A percentile compares a stretch with the other conserved stretches of the same genome.
These are phyloP conservation scores for Microstroma glucosiphilum DNA, from an alignment of 1,284 basidiomycete species.

Conservation along the genomic window DNA sequence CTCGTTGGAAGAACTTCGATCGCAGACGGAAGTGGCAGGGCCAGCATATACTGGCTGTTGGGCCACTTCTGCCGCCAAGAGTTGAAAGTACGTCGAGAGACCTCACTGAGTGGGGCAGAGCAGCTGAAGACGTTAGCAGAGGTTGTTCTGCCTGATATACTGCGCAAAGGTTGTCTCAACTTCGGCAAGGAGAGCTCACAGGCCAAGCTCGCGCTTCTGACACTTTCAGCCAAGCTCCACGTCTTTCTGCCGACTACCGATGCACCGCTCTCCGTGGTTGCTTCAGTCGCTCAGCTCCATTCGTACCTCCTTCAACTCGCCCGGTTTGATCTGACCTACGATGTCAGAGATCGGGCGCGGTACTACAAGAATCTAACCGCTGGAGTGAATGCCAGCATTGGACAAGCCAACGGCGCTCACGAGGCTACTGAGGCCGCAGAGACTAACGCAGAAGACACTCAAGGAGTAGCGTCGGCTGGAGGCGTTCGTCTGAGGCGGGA, in stretches of 20 bases:
- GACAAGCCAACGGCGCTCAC: neutral
- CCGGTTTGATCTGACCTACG: slow-evolving; percentile 32
- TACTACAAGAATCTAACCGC: slow-evolving; percentile 38
- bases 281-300: slow-evolving; percentile 24
- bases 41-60: slow-evolving; percentile 41
- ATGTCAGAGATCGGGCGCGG: slow-evolving; percentile 41
- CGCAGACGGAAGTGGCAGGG: slow-evolving; percentile 24
- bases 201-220: slow-evolving; percentile 38
- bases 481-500: slow-evolving; percentile 13
- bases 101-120: slow-evolving; percentile 7
- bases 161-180: slow-evolving; percentile 40
- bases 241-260: slow-evolving; percentile 21
- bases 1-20: slow-evolving; percentile 34
- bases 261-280: neutral
- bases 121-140: slow-evolving; percentile 27
- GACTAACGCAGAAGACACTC: slow-evolving; percentile 11
- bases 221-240: slow-evolving; percentile 36
- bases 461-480: slow-evolving; percentile 5
- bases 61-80: slow-evolving; percentile 34
- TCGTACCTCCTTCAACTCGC: slow-evolving; percentile 37
- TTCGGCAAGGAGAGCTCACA: slow-evolving; percentile 31
- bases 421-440: neutral
- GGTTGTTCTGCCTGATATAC: slow-evolving; percentile 36
- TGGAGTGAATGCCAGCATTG: neutral
- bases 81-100: slow-evolving; percentile 15